Base-by-base conservation (phyloP, 2,329 filamentous ascomycete genomes). In the Cercospora sp. region DNA sequence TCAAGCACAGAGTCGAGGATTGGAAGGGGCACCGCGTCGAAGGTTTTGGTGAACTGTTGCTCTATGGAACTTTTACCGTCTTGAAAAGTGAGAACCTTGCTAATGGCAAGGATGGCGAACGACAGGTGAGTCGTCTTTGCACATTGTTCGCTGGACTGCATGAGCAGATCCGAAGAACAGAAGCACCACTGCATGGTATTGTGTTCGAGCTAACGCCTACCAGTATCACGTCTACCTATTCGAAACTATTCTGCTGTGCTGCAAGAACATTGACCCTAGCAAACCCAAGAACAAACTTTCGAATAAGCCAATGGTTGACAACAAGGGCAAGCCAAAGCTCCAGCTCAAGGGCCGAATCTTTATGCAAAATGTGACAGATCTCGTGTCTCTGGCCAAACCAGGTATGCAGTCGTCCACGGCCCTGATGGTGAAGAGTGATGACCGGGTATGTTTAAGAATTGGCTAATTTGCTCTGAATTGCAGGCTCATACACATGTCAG, bases 161-260 rank as follows among this genome's bases (percentile, higher is more conserved):
- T 26, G 26, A 31, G 26, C 23, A 9, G 6, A 28, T 23, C 20
- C 30, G 23, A 16, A 58, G 6, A 13, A 31, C 26, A 28, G 12
- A n/a, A 33, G 5, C 53, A 31, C 13, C 16, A 28, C 53, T 16
- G 16, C 53, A 30, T 51, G 30, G 6, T 28, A 31, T n/a, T 58
- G 53, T 23, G 20, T 51, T 13, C 45, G 26, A 57, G 48, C 62
- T 64, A 20, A 64, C 31, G 18, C 10, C 9, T 39, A 9, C 30
- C 73, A 97, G 91, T 99, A 98, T 79, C 94, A 96, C 79, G 96
- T 99, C 69, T 99, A 96, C 80, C 89, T 99, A 31, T 99, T 99
- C 79, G 92, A 98, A 79, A 91, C 89, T 77, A 99, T 99, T 67
- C 84, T 99, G 53, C 87, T 99, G 33, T 98, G 95, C 80, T 98